phyloP scores from a whole-genome alignment of 371 early-diverging fungal species.

The Haplosporangium sp. region DNA sequence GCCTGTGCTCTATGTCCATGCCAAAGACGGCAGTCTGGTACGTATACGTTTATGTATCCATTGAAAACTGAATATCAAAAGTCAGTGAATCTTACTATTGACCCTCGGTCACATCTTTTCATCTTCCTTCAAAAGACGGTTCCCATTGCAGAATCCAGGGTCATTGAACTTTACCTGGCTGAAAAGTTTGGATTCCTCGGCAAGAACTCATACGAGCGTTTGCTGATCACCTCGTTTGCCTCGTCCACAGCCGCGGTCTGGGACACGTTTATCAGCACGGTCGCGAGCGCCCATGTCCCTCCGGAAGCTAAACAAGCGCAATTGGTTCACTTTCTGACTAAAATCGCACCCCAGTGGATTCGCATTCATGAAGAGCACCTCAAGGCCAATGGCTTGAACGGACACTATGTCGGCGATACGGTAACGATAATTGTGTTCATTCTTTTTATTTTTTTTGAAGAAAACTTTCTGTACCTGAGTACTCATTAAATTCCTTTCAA shows the following conservation, averaged over 20 bases:
- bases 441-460: background rate
- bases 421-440: conserved; percentile 7
- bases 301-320: conserved; percentile 26
- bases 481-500: background rate
- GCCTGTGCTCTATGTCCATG: conserved; percentile 49
- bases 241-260: conserved; percentile 13
- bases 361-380: conserved; percentile 45
- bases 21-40: conserved; percentile 43
- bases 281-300: background rate
- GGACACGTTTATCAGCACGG: conserved; percentile 11
- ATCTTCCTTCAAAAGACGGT: conserved; percentile 18
- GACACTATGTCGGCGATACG: conserved; percentile 42
- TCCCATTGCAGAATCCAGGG: conserved; percentile 24
- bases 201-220: conserved; percentile 27
- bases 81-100: background rate
- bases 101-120: background rate
- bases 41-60: background rate
- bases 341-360: conserved; percentile 29
- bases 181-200: conserved; percentile 18
- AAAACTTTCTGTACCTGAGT: too few relatives aligned
- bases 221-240: conserved; percentile 20
- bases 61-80: background rate
- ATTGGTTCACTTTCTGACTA: background rate
- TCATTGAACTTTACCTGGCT: conserved; percentile 39
- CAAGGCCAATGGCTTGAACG: conserved; percentile 35